Evolutionary conservation across 495 filamentous ascomycete genomes (phyloP).

Genomic region (Darksidea phi): DNA sequence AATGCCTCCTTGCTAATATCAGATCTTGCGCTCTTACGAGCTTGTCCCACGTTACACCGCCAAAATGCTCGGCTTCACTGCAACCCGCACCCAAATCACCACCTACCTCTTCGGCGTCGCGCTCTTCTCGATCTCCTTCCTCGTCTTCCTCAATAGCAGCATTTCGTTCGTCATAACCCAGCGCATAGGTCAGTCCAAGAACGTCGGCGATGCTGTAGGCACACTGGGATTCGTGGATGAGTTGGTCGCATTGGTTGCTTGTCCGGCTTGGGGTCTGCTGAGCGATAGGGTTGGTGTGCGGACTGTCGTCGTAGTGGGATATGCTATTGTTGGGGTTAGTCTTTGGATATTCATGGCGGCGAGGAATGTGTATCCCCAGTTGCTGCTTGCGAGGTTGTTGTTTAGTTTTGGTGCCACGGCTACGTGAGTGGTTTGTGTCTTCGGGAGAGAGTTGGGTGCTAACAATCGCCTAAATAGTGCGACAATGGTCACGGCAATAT

Average conservation of each 20-base stretch:
- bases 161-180: slow-evolving; percentile 94
- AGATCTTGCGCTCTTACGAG: slow-evolving; percentile 3
- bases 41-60: background rate
- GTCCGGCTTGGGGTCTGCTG: slow-evolving; percentile 87
- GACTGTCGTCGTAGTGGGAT: slow-evolving; percentile 66
- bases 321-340: slow-evolving; percentile 71
- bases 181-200: slow-evolving; percentile 70
- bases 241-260: slow-evolving; percentile 83
- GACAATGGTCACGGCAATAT: slow-evolving; percentile 95
- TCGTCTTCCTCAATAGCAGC: slow-evolving; percentile 94
- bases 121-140: slow-evolving; percentile 92
- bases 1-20: background rate
- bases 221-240: slow-evolving; percentile 97
- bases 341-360: slow-evolving; percentile 82
- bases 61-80: slow-evolving; percentile 51
- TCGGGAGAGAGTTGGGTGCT: slow-evolving; percentile 8
- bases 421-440: slow-evolving; percentile 51
- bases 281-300: slow-evolving; percentile 86
- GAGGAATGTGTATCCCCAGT: slow-evolving; percentile 81
- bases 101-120: slow-evolving; percentile 88
- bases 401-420: slow-evolving; percentile 92
- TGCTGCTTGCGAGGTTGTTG: slow-evolving; percentile 78
- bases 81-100: slow-evolving; percentile 69
- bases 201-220: slow-evolving; percentile 86
- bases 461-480: slow-evolving; percentile 46